These are phyloP conservation scores for Trichomonas vaginalis DNA, from an alignment of 208 protist genomes.

Conservation along the genomic window DNA sequence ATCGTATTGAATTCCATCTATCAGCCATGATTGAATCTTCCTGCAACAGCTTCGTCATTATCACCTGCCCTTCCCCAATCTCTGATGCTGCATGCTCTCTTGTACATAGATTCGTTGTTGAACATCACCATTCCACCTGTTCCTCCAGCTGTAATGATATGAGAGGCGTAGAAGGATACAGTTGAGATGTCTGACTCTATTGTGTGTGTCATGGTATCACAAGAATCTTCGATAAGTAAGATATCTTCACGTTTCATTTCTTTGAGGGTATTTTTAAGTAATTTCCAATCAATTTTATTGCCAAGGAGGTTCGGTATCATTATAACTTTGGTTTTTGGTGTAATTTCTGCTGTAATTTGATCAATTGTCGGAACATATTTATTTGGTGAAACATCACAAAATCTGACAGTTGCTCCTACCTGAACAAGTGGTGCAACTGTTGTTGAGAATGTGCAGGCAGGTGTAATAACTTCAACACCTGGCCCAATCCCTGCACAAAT, in stretches of 20 bases:
- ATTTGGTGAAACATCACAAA: constrained; percentile 26
- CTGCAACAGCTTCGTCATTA: constrained; percentile 26
- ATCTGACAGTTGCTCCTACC: constrained; percentile 4
- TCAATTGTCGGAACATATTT: constrained; percentile 21
- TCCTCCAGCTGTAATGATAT: constrained; percentile 34
- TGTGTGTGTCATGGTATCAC: constrained; percentile 30
- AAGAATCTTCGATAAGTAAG: constrained; percentile 31
- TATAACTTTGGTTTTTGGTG: constrained; percentile 26
- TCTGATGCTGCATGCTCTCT: background rate
- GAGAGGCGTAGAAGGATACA: constrained; percentile 27
- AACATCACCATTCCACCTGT: constrained; percentile 37
- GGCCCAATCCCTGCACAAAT: background rate
- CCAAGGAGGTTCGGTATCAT: constrained; percentile 31
- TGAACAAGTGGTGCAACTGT: constrained; percentile 26
- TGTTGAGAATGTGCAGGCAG: constrained; percentile 28
- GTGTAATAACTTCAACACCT: constrained; percentile 31
- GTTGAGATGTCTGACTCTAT: constrained; percentile 21
- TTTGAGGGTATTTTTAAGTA: background rate
- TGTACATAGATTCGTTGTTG: background rate
- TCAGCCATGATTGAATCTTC: constrained; percentile 27
- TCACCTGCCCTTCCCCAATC: constrained; percentile 35
- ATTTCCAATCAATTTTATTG: constrained; percentile 33
- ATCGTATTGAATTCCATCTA: constrained; percentile 33
- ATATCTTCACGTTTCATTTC: constrained; percentile 15
- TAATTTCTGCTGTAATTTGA: constrained; percentile 14